Conservation (phyloP, 2,329 filamentous ascomycete genomes). For the Pseudogymnoascus sp. region DNA sequence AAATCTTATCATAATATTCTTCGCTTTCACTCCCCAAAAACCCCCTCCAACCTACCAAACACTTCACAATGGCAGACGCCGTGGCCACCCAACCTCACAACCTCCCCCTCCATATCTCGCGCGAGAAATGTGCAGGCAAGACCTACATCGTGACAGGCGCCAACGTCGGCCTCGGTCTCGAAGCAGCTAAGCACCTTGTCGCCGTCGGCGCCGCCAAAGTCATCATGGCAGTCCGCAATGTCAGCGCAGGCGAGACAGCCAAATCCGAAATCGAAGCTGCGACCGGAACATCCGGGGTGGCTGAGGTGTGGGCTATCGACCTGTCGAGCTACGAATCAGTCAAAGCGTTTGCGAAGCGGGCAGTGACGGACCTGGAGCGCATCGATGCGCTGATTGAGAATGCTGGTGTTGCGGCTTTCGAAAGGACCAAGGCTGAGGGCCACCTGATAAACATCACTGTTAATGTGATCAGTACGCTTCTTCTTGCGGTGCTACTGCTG, state of each 20-base stretch:
- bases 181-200: slow-evolving; percentile 32
- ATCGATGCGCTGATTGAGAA: slow-evolving; percentile 18
- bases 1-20: background rate
- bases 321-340: slow-evolving; percentile 16
- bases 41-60: background rate
- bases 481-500: slow-evolving; percentile 38
- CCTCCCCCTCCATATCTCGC: slow-evolving; percentile 11
- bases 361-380: slow-evolving; percentile 14
- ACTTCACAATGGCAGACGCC: background rate
- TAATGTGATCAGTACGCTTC: slow-evolving; percentile 41
- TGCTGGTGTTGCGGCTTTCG: slow-evolving; percentile 15
- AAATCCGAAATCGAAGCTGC: slow-evolving; percentile 27
- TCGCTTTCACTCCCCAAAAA: background rate
- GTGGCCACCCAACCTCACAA: slow-evolving; percentile 8
- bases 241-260: slow-evolving; percentile 31
- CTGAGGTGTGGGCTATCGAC: slow-evolving; percentile 19
- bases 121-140: slow-evolving; percentile 9
- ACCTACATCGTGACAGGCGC: slow-evolving; percentile 31
- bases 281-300: slow-evolving; percentile 8
- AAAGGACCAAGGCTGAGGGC: slow-evolving; percentile 23
- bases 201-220: slow-evolving; percentile 31
- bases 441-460: slow-evolving; percentile 38
- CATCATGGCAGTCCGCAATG: slow-evolving; percentile 33
- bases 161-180: slow-evolving; percentile 36
- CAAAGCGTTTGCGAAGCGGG: slow-evolving; percentile 9